Percentiles rank a stretch among this genome's conserved stretches.
phyloP scores from a whole-genome alignment of 768 basidiomycete genomes.

The Pholiota conissans region DNA sequence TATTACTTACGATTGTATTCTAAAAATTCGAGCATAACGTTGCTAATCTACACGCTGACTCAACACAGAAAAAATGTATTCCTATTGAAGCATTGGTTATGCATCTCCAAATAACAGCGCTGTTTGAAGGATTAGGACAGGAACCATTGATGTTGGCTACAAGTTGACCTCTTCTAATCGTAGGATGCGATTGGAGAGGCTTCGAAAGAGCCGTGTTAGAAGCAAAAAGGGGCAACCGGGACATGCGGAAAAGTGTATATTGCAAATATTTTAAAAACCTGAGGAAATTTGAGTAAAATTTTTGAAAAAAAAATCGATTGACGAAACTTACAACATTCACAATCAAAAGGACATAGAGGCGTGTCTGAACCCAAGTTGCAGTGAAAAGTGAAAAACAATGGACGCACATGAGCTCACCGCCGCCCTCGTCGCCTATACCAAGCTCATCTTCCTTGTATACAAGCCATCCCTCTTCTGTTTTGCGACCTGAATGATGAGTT shows the following conservation, averaged over 20 bases:
- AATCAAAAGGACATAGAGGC: slow-evolving; percentile 85
- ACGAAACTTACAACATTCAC: slow-evolving; percentile 76
- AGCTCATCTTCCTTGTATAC: slow-evolving; percentile 86
- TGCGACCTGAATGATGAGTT: slow-evolving; percentile 51
- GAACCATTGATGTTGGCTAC: slow-evolving; percentile 32
- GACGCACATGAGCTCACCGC: slow-evolving; percentile 51
- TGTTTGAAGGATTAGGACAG: slow-evolving; percentile 14
- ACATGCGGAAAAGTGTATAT: slow-evolving; percentile 3
- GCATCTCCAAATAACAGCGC: slow-evolving; percentile 15
- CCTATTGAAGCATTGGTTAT: slow-evolving; percentile 14
- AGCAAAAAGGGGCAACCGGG: neutral
- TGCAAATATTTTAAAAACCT: slow-evolving; percentile 24
- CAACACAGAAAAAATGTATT: slow-evolving; percentile 25
- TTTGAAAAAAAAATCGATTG: neutral
- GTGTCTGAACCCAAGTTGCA: slow-evolving; percentile 55
- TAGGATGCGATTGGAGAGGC: slow-evolving; percentile 34
- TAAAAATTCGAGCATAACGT: no score
- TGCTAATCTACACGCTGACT: no score
- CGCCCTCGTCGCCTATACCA: slow-evolving; percentile 63
- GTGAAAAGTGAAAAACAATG: slow-evolving; percentile 20
- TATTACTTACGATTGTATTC: neutral
- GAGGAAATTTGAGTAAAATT: neutral
- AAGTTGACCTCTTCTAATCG: slow-evolving; percentile 35
- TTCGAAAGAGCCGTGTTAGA: slow-evolving; percentile 39
- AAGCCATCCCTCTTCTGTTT: slow-evolving; percentile 77